These are phyloP conservation scores for Drechslerella coelobrocha DNA, from an alignment of 2,329 filamentous ascomycete genomes.

Conservation along the genomic window DNA sequence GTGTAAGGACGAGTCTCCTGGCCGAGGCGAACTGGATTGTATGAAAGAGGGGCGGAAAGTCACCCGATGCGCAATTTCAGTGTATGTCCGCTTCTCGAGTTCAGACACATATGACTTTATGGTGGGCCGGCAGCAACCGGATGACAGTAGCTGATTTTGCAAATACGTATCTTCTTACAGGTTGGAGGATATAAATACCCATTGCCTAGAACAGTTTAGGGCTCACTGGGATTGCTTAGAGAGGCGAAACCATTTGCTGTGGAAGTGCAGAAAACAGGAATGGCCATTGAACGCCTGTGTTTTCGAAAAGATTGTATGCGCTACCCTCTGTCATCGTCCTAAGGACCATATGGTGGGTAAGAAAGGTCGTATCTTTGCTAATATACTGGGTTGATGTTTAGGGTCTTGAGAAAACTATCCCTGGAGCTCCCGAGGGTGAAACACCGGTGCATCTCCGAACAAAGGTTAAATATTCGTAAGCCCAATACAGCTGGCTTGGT, in stretches of 20 bases:
- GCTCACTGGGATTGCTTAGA: conserved; percentile 95
- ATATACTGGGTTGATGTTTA: conserved; percentile 57
- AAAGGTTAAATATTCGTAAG: conserved; percentile 36
- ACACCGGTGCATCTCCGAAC: conserved; percentile 72
- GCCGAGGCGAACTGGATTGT: conserved; percentile 90
- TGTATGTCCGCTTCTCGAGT: conserved; percentile 67
- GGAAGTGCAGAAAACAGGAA: conserved; percentile 89
- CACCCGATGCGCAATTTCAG: conserved; percentile 92
- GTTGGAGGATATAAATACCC: conserved; percentile 92
- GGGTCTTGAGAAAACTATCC: conserved; percentile 82
- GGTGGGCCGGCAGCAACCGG: background rate
- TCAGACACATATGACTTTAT: background rate
- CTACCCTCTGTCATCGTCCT: conserved; percentile 2
- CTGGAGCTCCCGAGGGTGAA: conserved; percentile 72
- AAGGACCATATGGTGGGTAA: conserved; percentile 29
- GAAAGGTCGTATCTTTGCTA: background rate
- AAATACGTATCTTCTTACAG: conserved; percentile 60
- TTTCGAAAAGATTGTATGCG: conserved; percentile 86
- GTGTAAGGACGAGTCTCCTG: conserved; percentile 94
- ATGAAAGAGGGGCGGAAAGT: conserved; percentile 96
- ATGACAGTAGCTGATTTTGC: conserved; percentile 10
- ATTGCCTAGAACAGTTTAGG: conserved; percentile 89
- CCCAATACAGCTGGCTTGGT: background rate
- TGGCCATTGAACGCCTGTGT: conserved; percentile 93
- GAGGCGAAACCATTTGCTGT: conserved; percentile 96